These are phyloP conservation scores for Mytilinidion resinicola DNA, from an alignment of 495 filamentous ascomycete genomes.

Conservation along the genomic window DNA sequence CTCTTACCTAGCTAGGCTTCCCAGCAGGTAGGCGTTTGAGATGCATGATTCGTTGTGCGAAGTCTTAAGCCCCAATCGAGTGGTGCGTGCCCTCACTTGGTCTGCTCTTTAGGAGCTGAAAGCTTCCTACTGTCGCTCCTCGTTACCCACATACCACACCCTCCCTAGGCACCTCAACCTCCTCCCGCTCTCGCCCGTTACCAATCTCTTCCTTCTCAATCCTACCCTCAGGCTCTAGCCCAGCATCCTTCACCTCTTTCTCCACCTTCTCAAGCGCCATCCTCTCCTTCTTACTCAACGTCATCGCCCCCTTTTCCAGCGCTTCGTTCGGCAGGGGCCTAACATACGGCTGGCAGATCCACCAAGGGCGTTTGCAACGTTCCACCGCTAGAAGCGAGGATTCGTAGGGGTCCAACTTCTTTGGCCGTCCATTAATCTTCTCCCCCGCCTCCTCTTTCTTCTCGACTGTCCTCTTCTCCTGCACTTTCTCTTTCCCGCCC, in stretches of 20 bases:
- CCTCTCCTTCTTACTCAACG: slow-evolving; percentile 53
- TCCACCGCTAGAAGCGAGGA: slow-evolving; percentile 63
- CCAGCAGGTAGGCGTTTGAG: too few species aligned
- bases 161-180: slow-evolving; percentile 37
- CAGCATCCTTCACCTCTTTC: slow-evolving; percentile 26
- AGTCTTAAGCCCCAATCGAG: too few species aligned
- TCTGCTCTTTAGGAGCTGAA: too few species aligned
- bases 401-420: slow-evolving; percentile 30
- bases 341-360: slow-evolving; percentile 88
- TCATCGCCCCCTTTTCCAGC: slow-evolving; percentile 69
- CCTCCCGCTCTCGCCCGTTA: slow-evolving; percentile 17
- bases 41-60: too few species aligned
- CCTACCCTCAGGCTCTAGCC: slow-evolving; percentile 19
- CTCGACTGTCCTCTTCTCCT: slow-evolving; percentile 1
- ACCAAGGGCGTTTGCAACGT: slow-evolving; percentile 74
- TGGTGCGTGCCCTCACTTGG: too few species aligned
- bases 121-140: not conserved
- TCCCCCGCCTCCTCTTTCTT: slow-evolving; percentile 12
- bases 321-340: slow-evolving; percentile 87
- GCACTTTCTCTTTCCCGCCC: slow-evolving; percentile 22
- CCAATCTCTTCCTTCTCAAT: slow-evolving; percentile 25
- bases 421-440: not conserved
- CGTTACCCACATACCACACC: slow-evolving; percentile 42
- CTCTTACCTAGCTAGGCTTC: too few species aligned
- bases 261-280: slow-evolving; percentile 35